Conservation (phyloP, 1,284 basidiomycete species). For the Heterobasidion annosum region DNA sequence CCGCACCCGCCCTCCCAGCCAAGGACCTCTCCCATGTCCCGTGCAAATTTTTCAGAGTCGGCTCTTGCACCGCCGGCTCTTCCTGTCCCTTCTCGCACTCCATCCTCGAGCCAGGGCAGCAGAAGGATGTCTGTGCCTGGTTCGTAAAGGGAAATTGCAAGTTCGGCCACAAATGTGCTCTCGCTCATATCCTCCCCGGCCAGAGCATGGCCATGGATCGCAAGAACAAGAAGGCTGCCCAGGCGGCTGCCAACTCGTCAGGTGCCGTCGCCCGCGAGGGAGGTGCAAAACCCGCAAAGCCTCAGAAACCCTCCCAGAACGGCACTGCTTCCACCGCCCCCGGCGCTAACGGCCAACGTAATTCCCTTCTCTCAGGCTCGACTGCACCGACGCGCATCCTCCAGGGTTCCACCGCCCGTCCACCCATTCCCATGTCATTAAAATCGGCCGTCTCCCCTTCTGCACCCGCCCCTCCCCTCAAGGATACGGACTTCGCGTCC, state of each 20-base stretch:
- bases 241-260: slow-evolving; percentile 49
- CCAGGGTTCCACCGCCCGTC: slow-evolving; percentile 34
- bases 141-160: slow-evolving; percentile 95
- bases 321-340: slow-evolving; percentile 5
- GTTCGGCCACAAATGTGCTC: slow-evolving; percentile 95
- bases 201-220: slow-evolving; percentile 95
- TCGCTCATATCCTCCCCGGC: slow-evolving; percentile 90
- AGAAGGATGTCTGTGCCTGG: slow-evolving; percentile 93
- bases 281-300: slow-evolving; percentile 31
- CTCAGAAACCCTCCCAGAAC: slow-evolving; percentile 14
- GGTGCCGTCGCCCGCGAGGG: slow-evolving; percentile 27
- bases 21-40: slow-evolving; percentile 95
- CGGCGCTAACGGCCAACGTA: slow-evolving; percentile 16
- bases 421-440: slow-evolving; percentile 55
- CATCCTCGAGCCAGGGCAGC: slow-evolving; percentile 59
- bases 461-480: slow-evolving; percentile 68
- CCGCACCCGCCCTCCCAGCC: slow-evolving; percentile 26
- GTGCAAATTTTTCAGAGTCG: slow-evolving; percentile 96
- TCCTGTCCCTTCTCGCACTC: slow-evolving; percentile 92
- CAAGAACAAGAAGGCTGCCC: slow-evolving; percentile 96
- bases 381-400: slow-evolving; percentile 41
- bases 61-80: slow-evolving; percentile 89
- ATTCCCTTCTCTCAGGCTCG: slow-evolving; percentile 44
- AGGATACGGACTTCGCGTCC: slow-evolving; percentile 68
- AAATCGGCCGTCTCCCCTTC: slow-evolving; percentile 68